Conservation (phyloP, 495 filamentous ascomycete genomes). For the Neurospora sublineolata region DNA sequence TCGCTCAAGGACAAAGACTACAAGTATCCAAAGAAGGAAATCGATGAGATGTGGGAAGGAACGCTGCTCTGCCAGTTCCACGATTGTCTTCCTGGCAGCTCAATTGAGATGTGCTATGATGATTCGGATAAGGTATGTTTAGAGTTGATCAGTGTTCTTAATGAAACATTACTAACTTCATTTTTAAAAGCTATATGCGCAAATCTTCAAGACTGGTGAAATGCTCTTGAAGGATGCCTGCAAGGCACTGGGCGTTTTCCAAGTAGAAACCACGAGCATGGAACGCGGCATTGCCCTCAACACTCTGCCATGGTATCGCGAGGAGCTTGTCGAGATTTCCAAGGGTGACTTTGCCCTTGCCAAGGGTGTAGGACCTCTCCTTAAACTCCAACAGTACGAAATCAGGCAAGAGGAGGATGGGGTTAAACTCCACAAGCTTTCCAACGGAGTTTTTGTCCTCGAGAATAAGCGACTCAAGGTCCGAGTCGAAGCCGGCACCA, state of each 20-base stretch:
- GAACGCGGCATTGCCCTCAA: conserved; percentile 51
- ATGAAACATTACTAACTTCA: conserved; percentile 7
- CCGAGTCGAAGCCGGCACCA: conserved; percentile 57
- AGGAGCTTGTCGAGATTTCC: conserved; percentile 56
- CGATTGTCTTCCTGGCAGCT: conserved; percentile 89
- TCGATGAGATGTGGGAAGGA: conserved; percentile 90
- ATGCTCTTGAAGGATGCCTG: conserved; percentile 59
- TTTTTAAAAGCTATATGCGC: conserved; percentile 51
- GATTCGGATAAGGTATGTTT: conserved; percentile 64
- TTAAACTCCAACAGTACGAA: conserved; percentile 40
- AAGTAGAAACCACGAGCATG: conserved; percentile 21
- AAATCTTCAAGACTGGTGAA: conserved; percentile 68
- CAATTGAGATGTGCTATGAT: conserved; percentile 93
- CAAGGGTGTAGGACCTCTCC: conserved; percentile 34
- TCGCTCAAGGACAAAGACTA: conserved; percentile 60
- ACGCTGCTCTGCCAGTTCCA: conserved; percentile 89
- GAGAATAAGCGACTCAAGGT: conserved; percentile 64
- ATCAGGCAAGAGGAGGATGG: conserved; percentile 27
- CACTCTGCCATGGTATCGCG: conserved; percentile 72
- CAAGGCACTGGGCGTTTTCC: conserved; percentile 49
- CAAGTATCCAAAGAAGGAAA: conserved; percentile 79
- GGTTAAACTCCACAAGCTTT: conserved; percentile 54
- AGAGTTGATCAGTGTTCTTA: not conserved
- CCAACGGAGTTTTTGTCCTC: conserved; percentile 62
- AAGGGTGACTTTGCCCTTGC: conserved; percentile 33